These are phyloP conservation scores for Saturnispora mendoncae DNA, from an alignment of 805 yeast species.

Conservation along the genomic window DNA sequence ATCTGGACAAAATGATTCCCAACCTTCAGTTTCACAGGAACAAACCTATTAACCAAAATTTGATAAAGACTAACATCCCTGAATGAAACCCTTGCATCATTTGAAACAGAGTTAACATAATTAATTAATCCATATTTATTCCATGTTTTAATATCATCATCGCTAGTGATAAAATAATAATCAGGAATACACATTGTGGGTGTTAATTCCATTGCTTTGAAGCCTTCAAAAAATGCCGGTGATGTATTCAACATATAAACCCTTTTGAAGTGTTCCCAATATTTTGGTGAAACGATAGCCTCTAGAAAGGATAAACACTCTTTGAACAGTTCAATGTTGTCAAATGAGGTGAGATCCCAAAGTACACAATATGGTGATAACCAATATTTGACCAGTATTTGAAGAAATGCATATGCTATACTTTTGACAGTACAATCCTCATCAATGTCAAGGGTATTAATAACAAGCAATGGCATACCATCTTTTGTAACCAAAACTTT, in stretches of 20 bases:
- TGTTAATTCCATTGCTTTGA: conserved; percentile 11
- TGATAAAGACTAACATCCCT: conserved; percentile 47
- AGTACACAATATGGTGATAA: conserved; percentile 53
- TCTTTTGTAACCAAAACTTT: conserved; percentile 62
- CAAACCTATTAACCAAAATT: conserved; percentile 37
- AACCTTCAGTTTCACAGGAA: conserved; percentile 54
- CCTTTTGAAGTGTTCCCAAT: conserved; percentile 43
- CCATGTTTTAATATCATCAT: conserved; percentile 37
- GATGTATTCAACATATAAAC: conserved; percentile 46
- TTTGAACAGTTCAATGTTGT: conserved; percentile 11
- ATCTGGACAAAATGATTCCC: conserved; percentile 66
- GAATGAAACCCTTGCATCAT: conserved; percentile 44
- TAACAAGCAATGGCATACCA: conserved; percentile 60
- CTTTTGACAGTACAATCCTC: conserved; percentile 37
- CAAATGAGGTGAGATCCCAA: conserved; percentile 60
- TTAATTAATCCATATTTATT: conserved; percentile 37
- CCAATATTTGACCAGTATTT: conserved; percentile 64
- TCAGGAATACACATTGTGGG: conserved; percentile 12
- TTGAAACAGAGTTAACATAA: conserved; percentile 33
- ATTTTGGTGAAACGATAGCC: conserved; percentile 39
- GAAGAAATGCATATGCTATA: conserved; percentile 51
- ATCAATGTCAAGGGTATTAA: conserved; percentile 34
- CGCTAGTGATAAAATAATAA: conserved; percentile 34
- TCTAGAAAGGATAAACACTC: conserved; percentile 15
- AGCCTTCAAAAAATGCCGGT: conserved; percentile 16